phyloP scores from a whole-genome alignment of 345 rosid species.

The Salix exigua region DNA sequence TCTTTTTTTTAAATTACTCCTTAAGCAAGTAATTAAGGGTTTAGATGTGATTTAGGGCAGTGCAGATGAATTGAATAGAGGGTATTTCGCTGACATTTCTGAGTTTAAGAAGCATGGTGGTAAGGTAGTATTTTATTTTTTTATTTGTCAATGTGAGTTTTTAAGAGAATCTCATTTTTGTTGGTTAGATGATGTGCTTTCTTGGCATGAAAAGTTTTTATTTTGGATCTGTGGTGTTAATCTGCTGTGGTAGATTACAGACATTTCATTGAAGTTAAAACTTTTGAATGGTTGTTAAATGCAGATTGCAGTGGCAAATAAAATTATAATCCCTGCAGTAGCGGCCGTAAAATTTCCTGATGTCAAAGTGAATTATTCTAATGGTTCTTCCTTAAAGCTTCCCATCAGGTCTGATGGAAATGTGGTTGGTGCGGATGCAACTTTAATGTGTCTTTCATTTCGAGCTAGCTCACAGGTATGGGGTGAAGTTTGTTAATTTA shows the following conservation, averaged over 20 bases:
- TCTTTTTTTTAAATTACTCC: not conserved
- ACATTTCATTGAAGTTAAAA: not conserved
- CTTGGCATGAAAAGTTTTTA: too few species aligned
- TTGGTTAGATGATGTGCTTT: too few species aligned
- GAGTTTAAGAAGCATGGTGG: slow-evolving; percentile 84
- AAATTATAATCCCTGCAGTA: slow-evolving; percentile 55
- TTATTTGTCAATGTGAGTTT: not conserved
- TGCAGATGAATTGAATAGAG: slow-evolving; percentile 92
- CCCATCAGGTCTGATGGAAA: slow-evolving; percentile 42
- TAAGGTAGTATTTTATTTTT: slow-evolving; percentile 49
- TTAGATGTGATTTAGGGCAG: slow-evolving; percentile 67
- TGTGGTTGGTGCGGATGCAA: slow-evolving; percentile 29
- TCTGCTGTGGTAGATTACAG: not conserved
- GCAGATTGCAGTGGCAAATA: slow-evolving; percentile 75
- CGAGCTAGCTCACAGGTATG: slow-evolving; percentile 83
- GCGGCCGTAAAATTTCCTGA: slow-evolving; percentile 69
- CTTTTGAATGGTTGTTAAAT: not conserved
- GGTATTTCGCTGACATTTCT: slow-evolving; percentile 71
- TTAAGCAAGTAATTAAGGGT: not conserved
- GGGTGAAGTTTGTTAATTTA: not conserved
- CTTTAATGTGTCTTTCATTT: slow-evolving; percentile 72
- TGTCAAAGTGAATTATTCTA: slow-evolving; percentile 44
- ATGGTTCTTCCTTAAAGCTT: slow-evolving; percentile 55
- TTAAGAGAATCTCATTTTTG: not conserved
- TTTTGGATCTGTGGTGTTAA: not conserved